phyloP scores from a whole-genome alignment of 2,329 filamentous ascomycete genomes.

The Piedraia hortae region DNA sequence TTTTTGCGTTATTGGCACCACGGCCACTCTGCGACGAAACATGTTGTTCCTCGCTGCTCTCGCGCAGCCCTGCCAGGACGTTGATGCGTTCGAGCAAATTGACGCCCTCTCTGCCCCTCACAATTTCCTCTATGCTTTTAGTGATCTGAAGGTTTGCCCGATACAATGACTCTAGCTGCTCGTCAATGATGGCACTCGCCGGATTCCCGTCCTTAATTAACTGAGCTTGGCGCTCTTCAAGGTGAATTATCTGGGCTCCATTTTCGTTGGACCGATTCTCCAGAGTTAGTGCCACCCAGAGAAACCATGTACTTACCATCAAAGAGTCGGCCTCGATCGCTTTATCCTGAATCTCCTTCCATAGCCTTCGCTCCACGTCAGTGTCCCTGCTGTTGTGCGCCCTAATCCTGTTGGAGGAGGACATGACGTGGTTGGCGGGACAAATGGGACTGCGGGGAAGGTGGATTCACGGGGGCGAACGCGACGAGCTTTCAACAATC shows the following conservation, averaged over 20 bases:
- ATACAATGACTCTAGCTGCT: constrained; percentile 19
- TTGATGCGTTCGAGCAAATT: constrained; percentile 17
- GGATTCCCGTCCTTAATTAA: constrained; percentile 9
- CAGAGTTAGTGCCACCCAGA: neutral
- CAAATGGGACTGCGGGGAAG: no score
- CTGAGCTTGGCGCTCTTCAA: constrained; percentile 12
- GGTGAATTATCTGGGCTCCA: constrained; percentile 13
- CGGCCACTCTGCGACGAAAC: constrained; percentile 8
- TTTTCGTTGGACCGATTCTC: constrained; percentile 11
- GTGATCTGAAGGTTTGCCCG: constrained; percentile 22
- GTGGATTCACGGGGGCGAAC: no score
- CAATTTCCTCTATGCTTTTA: constrained; percentile 18
- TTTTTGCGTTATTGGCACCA: constrained; percentile 1
- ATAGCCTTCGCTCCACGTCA: constrained; percentile 22
- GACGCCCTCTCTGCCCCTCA: constrained; percentile 18
- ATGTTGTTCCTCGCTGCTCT: constrained; percentile 18
- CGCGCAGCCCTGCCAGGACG: constrained; percentile 20
- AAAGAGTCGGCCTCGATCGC: constrained; percentile 19
- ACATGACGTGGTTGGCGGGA: constrained; percentile 14
- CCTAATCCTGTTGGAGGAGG: constrained; percentile 18
- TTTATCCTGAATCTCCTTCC: constrained; percentile 20
- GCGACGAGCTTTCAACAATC: no score
- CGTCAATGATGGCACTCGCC: constrained; percentile 15
- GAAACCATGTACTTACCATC: constrained; percentile 14
- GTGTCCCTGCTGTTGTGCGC: constrained; percentile 22